Base-by-base conservation (phyloP, 495 filamentous ascomycete species). In the Penicillium verhagenii region DNA sequence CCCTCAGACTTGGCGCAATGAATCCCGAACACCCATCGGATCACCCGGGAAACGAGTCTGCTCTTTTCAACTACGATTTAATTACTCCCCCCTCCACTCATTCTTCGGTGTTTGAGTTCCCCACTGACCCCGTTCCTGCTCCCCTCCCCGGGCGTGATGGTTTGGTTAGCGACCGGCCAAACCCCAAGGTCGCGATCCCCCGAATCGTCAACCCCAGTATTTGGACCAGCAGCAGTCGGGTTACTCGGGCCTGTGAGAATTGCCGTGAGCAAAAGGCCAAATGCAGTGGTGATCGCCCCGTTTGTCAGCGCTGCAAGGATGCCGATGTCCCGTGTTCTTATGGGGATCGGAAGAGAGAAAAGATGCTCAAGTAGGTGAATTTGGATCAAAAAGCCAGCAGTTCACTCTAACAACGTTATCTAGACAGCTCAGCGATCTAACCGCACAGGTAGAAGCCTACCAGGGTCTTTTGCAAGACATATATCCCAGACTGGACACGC, bases 251-350 rank as follows among this genome's bases (percentile, higher is more conserved):
- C 1, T 91, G 87, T 65, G 88, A 87, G 79, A 86, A 85, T 31
- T 91, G 87, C 71, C 77, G 87, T 10, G 85, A 89, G 50, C 79
- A 87, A 57, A 86, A 86, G 58, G 80, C 82, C 55, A 86, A 85
- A 66, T 85, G 82, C 62, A 83, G 75, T 52, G 83, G 83, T 10
- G 76, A 77, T 51, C 73, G 73, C 49, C 84, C 84, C 33, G 61
- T 61, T 19, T 87, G 84, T 63, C 74, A 78, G 39, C 76, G 83
- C 54, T 87, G 84, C 57, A 68, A 74, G 65, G 79, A 84, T 52
- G 73, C 76, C 19, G 71, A 70, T 18, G 61, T 78, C 33, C 47
- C 20, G 7, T 86, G 84, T 56, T 69, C 71, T 4, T 86, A 86
- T 63, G 75, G 72, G 11, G 79, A 85, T 52, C 78, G 81, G 28